phyloP scores from a whole-genome alignment of 192 early-diverging fungal genomes.

The Umbelopsis sp. region DNA sequence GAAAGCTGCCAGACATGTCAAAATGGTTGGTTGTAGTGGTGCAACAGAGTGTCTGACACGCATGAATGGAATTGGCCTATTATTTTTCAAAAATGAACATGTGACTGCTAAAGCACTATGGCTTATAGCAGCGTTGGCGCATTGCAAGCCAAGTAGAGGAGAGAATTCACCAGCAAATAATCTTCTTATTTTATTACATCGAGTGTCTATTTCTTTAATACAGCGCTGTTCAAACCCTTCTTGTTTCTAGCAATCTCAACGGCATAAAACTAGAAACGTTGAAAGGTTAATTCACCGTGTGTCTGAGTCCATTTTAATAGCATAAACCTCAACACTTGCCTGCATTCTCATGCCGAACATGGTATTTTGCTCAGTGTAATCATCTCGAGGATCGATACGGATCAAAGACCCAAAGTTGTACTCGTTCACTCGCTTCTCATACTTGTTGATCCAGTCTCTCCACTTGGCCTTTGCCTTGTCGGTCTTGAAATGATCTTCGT shows the following conservation, averaged over 20 bases:
- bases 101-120: too few species aligned
- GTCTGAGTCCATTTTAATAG: background rate
- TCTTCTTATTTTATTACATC: background rate
- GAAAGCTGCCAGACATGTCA: too few species aligned
- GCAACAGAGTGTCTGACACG: too few species aligned
- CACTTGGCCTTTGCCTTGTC: slow-evolving; percentile 82
- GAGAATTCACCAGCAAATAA: background rate
- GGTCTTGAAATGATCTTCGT: slow-evolving; percentile 86
- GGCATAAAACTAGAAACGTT: slow-evolving; percentile 73
- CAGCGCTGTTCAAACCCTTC: slow-evolving; percentile 71
- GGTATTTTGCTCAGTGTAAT: slow-evolving; percentile 85
- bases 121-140: background rate
- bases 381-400: slow-evolving; percentile 71
- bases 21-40: too few species aligned
- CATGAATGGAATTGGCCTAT: too few species aligned
- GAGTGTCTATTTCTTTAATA: slow-evolving; percentile 33
- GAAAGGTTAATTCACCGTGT: background rate
- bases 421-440: slow-evolving; percentile 85
- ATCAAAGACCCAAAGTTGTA: slow-evolving; percentile 94
- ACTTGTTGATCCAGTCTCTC: slow-evolving; percentile 86
- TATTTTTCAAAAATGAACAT: too few species aligned
- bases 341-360: slow-evolving; percentile 80
- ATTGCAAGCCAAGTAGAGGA: background rate
- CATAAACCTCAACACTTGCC: slow-evolving; percentile 13
- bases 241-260: slow-evolving; percentile 92